Conservation (phyloP, 768 basidiomycete genomes). For the Botryobasidium botryosum region DNA sequence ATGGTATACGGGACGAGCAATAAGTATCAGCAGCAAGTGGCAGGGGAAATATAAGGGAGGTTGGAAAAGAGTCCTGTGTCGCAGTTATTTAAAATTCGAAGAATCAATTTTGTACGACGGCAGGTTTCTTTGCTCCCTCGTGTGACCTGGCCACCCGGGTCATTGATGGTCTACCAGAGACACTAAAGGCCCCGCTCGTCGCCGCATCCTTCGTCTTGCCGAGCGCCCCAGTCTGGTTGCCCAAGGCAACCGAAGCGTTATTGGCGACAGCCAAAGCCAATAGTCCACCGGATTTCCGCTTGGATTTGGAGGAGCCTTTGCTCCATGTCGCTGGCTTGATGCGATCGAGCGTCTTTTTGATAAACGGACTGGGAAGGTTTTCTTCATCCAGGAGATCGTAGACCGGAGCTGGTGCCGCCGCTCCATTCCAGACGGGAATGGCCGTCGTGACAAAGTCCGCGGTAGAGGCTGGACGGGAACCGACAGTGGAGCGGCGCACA, state of each 20-base stretch:
- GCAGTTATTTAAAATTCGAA: too few relatives aligned
- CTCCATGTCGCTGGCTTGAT: conserved; percentile 28
- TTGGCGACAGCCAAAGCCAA: conserved; percentile 12
- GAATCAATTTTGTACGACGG: too few relatives aligned
- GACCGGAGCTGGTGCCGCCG: conserved; percentile 25
- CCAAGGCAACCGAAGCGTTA: conserved; percentile 26
- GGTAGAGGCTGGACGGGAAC: background rate
- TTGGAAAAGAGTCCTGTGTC: too few relatives aligned
- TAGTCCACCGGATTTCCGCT: conserved; percentile 7
- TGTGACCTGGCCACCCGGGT: too few relatives aligned
- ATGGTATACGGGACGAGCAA: too few relatives aligned
- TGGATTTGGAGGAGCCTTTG: conserved; percentile 12
- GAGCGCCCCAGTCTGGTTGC: conserved; percentile 38
- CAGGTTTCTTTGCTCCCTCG: too few relatives aligned
- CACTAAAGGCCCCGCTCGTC: too few relatives aligned
- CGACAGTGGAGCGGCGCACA: too few relatives aligned
- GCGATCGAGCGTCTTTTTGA: conserved; percentile 32
- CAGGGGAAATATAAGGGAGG: too few relatives aligned
- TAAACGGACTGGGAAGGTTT: conserved; percentile 71
- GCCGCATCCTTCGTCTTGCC: conserved; percentile 36
- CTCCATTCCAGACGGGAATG: conserved; percentile 2
- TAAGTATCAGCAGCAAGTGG: too few relatives aligned
- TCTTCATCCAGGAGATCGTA: conserved; percentile 68
- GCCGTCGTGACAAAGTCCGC: background rate
- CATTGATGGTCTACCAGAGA: too few relatives aligned